phyloP scores from a whole-genome alignment of 768 basidiomycete genomes.

The Agrocybe praecox region DNA sequence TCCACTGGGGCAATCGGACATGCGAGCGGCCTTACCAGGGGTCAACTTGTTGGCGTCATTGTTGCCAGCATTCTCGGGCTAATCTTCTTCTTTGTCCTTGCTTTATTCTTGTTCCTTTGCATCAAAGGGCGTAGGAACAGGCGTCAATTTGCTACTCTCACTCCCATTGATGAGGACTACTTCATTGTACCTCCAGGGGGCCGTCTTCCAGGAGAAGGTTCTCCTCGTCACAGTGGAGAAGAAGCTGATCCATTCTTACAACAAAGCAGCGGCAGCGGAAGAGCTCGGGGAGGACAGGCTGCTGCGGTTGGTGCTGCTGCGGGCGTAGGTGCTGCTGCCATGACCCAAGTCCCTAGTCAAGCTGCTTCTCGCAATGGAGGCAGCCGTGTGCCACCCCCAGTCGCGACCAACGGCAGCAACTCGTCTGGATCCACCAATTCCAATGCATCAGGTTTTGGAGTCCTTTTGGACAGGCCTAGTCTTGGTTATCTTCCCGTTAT shows the following conservation, averaged over 20 bases:
- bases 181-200: constrained; percentile 39
- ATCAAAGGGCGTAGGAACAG: constrained; percentile 49
- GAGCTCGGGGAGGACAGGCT: no score
- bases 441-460: constrained; percentile 47
- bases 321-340: constrained; percentile 6
- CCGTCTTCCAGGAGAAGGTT: constrained; percentile 59
- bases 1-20: constrained; percentile 15
- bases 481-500: constrained; percentile 35
- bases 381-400: constrained; percentile 38
- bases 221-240: constrained; percentile 70
- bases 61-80: constrained; percentile 63
- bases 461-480: constrained; percentile 42
- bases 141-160: constrained; percentile 32
- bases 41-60: constrained; percentile 56
- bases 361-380: constrained; percentile 21
- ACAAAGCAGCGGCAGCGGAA: constrained; percentile 23
- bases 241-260: constrained; percentile 69
- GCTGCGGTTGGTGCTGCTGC: constrained; percentile 7
- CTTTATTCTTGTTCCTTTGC: constrained; percentile 48
- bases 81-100: constrained; percentile 56
- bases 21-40: constrained; percentile 31
- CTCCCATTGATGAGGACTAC: constrained; percentile 40
- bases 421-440: constrained; percentile 43
- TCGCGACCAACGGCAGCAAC: constrained; percentile 32
- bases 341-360: constrained; percentile 21